A percentile compares a stretch with the other conserved stretches of the same genome.
phyloP scores from a whole-genome alignment of 345 rosid genomes.

The Schrenkiella parvula region DNA sequence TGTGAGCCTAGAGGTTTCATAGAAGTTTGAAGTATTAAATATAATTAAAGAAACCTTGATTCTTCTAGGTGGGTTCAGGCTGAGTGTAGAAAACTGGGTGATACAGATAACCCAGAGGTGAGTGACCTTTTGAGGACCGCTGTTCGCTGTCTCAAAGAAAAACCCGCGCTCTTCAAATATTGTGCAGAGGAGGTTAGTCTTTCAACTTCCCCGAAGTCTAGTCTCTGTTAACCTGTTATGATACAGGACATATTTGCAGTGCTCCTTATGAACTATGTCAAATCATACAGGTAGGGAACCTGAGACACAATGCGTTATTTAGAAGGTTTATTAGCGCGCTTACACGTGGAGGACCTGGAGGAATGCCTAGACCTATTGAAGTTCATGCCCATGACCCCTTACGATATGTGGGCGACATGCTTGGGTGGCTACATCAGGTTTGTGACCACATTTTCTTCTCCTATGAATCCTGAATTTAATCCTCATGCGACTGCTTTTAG shows the following conservation, averaged over 20 bases:
- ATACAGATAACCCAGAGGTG: slow-evolving; percentile 91
- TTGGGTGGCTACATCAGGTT: slow-evolving; percentile 99
- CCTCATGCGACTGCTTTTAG: not conserved
- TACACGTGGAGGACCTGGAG: slow-evolving; percentile 98
- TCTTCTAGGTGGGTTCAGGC: slow-evolving; percentile 95
- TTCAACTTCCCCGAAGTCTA: not conserved
- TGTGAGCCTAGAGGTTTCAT: not conserved
- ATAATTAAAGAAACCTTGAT: slow-evolving; percentile 16
- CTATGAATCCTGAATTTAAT: not conserved
- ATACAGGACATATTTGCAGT: not conserved
- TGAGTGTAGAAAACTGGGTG: slow-evolving; percentile 94
- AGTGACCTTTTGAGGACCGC: slow-evolving; percentile 77
- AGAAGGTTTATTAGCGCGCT: slow-evolving; percentile 99
- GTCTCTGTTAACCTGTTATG: slow-evolving; percentile 5
- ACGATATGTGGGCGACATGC: slow-evolving; percentile 97
- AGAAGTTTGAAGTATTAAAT: not conserved
- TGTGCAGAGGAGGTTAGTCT: slow-evolving; percentile 97
- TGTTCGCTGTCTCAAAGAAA: slow-evolving; percentile 83
- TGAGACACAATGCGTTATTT: slow-evolving; percentile 94
- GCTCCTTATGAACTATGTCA: slow-evolving; percentile 1
- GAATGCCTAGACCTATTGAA: slow-evolving; percentile 98
- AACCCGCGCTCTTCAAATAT: slow-evolving; percentile 94
- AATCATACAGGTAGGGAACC: slow-evolving; percentile 73
- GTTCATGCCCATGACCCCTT: slow-evolving; percentile 99
- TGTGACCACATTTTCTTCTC: slow-evolving; percentile 12